Base-by-base conservation (phyloP, 2,329 filamentous ascomycete species). In the Scedosporium dehoogii region DNA sequence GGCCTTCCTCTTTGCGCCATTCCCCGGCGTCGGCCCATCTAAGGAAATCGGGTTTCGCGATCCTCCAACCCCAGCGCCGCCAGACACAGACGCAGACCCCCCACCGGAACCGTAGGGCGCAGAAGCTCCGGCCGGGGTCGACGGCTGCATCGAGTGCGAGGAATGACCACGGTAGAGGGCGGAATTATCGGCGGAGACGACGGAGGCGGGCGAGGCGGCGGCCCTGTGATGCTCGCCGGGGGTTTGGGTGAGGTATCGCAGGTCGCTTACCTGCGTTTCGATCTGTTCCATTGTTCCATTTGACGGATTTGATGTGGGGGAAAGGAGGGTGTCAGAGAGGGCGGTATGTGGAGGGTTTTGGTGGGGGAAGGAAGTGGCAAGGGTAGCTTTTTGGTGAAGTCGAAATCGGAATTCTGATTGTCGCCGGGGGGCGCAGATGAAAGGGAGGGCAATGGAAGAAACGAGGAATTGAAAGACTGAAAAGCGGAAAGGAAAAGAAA, bases 241-340 rank as follows among this genome's bases (percentile, higher is more conserved):
- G n/a, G 59, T 61, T 6, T 78, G 74, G 38, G 76, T 73, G 68
- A 83, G 73, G 68, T 78, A 81, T 68, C 79, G 78, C 73, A 83
- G 72, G 73, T 83, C 81, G 70, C 76, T 80, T 65, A 77, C 79
- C 73, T 83, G 81, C 63, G 75, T 77, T 69, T 82, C 79, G 67
- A 83, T 78, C 70, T 79, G 79, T 69, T 83, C 80, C 81, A 83
- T 83, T 62, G 60, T 65, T 60, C 66, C 65, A 66, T 66, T 62
- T 61, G 63, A 41, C 29, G 57, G 56, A 29, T 48, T 41, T 44
- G 51, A 62, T 62, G 6, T 6, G 25, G 58, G 56, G 18, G 23
- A 27, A 23, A 16, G 51, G 51, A 25, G 14, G 27, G 23, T 25
- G 51, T n/a, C 7, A 27, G 16, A 10, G n/a, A 27, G 7, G 51